Conservation (phyloP, 805 yeast genomes). For the Metschnikowia matae region DNA sequence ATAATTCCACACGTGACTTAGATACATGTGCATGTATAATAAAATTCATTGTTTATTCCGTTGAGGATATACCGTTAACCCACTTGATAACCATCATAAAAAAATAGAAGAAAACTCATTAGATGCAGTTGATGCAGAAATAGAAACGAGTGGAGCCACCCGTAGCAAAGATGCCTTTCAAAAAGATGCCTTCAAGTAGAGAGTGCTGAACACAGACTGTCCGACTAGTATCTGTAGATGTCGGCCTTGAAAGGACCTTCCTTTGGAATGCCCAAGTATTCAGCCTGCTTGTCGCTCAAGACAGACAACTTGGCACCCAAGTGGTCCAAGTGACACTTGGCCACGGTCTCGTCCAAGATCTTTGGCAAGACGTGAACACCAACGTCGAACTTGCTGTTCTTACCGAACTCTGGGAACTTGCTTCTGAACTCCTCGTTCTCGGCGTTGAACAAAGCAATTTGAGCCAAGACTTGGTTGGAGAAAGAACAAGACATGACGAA, state of each 20-base stretch:
- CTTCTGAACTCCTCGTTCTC: constrained; percentile 74
- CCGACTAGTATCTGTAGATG: constrained; percentile 88
- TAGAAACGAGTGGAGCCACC: constrained; percentile 15
- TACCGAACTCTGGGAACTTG: constrained; percentile 82
- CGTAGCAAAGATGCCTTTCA: constrained; percentile 5
- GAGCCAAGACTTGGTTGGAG: constrained; percentile 99
- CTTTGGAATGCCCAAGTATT: constrained; percentile 85
- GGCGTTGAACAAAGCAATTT: constrained; percentile 78
- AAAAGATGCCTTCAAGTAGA: constrained; percentile 14
- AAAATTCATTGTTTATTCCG: constrained; percentile 26
- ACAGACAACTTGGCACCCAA: constrained; percentile 83
- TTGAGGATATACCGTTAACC: constrained; percentile 34
- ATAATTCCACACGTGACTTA: too few species aligned
- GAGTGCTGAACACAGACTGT: not conserved
- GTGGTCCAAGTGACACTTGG: constrained; percentile 92
- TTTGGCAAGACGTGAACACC: constrained; percentile 97
- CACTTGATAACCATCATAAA: constrained; percentile 22
- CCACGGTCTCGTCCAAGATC: constrained; percentile 97
- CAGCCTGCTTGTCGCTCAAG: constrained; percentile 79
- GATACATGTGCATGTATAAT: not conserved
- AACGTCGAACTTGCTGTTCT: constrained; percentile 83
- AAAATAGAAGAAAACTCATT: constrained; percentile 23
- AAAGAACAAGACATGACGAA: constrained; percentile 99
- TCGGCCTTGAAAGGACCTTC: constrained; percentile 98
- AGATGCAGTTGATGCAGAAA: constrained; percentile 47